Percentiles rank a stretch among this genome's conserved stretches.
phyloP scores from a whole-genome alignment of 129 eudicot genomes.

The Gnaphalium uliginosum region DNA sequence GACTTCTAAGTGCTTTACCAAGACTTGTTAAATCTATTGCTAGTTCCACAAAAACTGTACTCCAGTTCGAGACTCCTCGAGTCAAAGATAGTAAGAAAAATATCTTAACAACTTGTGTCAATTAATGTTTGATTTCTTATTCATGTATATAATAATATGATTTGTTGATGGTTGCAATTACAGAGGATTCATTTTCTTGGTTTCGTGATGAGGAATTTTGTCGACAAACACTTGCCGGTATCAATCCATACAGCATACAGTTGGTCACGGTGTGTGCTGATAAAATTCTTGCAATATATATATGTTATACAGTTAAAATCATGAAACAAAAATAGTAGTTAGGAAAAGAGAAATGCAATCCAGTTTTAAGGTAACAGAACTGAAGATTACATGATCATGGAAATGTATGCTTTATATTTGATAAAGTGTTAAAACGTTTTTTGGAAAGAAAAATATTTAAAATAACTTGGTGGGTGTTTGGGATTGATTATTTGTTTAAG shows the following conservation, averaged over 20 bases:
- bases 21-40: constrained; percentile 41
- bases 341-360: not conserved
- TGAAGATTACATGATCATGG: too few species aligned
- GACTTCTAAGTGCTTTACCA: constrained; percentile 39
- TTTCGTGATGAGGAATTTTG: constrained; percentile 71
- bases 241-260: constrained; percentile 67
- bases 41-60: constrained; percentile 15
- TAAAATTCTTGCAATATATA: not conserved
- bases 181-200: constrained; percentile 82
- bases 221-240: constrained; percentile 77
- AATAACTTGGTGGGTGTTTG: not conserved
- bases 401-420: too few species aligned
- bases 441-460: not conserved
- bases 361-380: not conserved
- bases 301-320: too few species aligned
- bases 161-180: constrained; percentile 9
- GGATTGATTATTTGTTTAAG: not conserved
- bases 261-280: constrained; percentile 52
- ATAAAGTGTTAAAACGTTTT: too few species aligned
- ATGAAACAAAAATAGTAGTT: too few species aligned
- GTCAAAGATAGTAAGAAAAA: constrained; percentile 47
- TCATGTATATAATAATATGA: constrained; percentile 1
- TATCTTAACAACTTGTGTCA: not conserved
- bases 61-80: constrained; percentile 63
- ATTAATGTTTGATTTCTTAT: not conserved